phyloP scores from a whole-genome alignment of 1,139 yeast species.

The Yamadazyma atmosphaerica region DNA sequence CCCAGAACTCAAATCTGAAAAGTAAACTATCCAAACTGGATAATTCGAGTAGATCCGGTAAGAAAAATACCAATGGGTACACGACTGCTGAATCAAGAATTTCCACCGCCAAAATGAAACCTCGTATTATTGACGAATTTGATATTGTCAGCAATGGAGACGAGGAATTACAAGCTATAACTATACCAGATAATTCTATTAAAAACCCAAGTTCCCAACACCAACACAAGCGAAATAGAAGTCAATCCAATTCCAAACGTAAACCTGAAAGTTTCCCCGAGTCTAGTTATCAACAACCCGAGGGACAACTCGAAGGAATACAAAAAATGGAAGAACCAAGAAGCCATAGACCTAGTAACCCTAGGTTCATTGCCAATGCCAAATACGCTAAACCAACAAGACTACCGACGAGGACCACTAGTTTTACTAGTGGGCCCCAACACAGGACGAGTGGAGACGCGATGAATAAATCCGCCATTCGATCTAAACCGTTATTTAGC shows the following conservation, averaged over 20 bases:
- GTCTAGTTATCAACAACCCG: not conserved
- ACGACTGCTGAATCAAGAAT: not conserved
- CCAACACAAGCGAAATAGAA: slow-evolving; percentile 1
- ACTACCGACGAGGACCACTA: slow-evolving; percentile 4
- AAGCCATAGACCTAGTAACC: not conserved
- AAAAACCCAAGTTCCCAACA: not conserved
- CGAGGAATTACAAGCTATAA: slow-evolving; percentile 14
- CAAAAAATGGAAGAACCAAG: not conserved
- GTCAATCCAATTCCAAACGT: not conserved
- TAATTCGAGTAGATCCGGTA: too few relatives aligned
- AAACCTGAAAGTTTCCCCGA: not conserved
- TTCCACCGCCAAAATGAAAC: not conserved
- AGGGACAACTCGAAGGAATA: not conserved
- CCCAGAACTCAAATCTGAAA: too few relatives aligned
- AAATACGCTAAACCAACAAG: slow-evolving; percentile 1
- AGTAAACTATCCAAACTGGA: too few relatives aligned
- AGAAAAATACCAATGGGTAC: too few relatives aligned
- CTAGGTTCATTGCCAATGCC: not conserved
- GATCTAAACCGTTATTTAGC: slow-evolving; percentile 1
- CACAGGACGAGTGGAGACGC: not conserved
- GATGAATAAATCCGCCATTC: not conserved
- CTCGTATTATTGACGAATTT: slow-evolving; percentile 15
- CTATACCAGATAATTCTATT: slow-evolving; percentile 1
- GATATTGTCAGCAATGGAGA: slow-evolving; percentile 26
- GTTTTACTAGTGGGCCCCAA: slow-evolving; percentile 1